Evolutionary conservation across 176 grass and related monocot genomes (phyloP).

Genomic region (Elaeis guineensis): DNA sequence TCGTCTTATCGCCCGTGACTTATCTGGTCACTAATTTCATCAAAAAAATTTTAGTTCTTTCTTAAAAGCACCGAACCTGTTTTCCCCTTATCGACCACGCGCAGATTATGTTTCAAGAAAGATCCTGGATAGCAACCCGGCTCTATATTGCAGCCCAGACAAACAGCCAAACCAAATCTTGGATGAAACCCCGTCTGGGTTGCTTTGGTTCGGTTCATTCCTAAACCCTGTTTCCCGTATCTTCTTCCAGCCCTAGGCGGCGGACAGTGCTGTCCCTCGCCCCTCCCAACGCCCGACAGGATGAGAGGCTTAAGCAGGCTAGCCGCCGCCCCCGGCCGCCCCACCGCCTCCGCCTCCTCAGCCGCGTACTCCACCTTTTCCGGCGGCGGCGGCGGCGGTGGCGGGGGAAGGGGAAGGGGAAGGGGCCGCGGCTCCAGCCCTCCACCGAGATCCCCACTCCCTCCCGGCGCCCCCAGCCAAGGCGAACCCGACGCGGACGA

Average conservation of each 20-base stretch:
- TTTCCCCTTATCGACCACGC: no score
- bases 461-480: neutral
- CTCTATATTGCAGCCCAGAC: no score
- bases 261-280: neutral
- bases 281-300: neutral
- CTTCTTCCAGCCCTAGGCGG: neutral
- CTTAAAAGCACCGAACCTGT: no score
- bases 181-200: no score
- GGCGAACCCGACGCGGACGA: constrained; percentile 4
- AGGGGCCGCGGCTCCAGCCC: constrained; percentile 4
- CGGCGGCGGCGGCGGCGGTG: neutral
- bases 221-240: neutral
- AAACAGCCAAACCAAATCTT: no score
- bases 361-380: constrained; percentile 5
- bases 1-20: no score
- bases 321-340: neutral
- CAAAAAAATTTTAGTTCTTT: no score
- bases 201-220: neutral
- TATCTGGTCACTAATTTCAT: no score
- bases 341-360: neutral
- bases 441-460: neutral
- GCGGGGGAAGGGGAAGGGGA: neutral
- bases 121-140: no score
- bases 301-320: constrained; percentile 2
- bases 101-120: no score